These are phyloP conservation scores for Fusarium duplospermum DNA, from an alignment of 2,329 filamentous ascomycete genomes.

Conservation along the genomic window DNA sequence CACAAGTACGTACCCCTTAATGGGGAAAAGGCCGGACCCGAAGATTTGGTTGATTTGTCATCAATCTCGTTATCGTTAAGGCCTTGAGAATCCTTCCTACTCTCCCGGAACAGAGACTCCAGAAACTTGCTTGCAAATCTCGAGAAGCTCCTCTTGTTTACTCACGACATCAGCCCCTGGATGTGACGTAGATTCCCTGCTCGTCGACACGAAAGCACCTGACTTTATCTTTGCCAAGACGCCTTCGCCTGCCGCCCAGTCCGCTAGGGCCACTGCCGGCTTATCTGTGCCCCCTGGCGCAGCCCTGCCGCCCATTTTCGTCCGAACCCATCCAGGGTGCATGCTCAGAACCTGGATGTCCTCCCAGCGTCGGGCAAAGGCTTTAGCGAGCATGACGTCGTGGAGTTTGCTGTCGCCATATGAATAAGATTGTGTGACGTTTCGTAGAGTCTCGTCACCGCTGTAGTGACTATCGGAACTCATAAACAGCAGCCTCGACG, in stretches of 20 bases:
- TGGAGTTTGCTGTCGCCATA: conserved; percentile 37
- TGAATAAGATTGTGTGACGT: conserved; percentile 26
- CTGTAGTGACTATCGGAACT: conserved; percentile 35
- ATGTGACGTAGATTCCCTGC: conserved; percentile 18
- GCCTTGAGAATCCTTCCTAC: fast-evolving
- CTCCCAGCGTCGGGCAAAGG: conserved; percentile 25
- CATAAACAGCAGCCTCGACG: conserved; percentile 26
- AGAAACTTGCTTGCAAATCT: conserved; percentile 23
- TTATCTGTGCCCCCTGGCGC: conserved; percentile 17
- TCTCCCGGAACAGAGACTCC: conserved; percentile 1
- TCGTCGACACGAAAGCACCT: conserved; percentile 29
- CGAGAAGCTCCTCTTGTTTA: conserved; percentile 31
- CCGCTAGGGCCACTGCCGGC: conserved; percentile 23
- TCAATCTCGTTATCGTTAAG: not conserved
- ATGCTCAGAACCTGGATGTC: conserved; percentile 34
- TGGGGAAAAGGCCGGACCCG: not conserved
- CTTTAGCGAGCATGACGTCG: conserved; percentile 35
- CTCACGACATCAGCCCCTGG: conserved; percentile 17
- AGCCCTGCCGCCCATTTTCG: conserved; percentile 32
- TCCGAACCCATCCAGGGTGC: conserved; percentile 37
- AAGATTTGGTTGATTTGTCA: not conserved
- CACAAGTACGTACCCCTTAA: not conserved
- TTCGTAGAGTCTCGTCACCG: conserved; percentile 26
- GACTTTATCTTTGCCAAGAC: conserved; percentile 1
- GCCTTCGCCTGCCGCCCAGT: conserved; percentile 28